Conservation (phyloP, 1,284 basidiomycete species). For the Takashimella tepidaria region DNA sequence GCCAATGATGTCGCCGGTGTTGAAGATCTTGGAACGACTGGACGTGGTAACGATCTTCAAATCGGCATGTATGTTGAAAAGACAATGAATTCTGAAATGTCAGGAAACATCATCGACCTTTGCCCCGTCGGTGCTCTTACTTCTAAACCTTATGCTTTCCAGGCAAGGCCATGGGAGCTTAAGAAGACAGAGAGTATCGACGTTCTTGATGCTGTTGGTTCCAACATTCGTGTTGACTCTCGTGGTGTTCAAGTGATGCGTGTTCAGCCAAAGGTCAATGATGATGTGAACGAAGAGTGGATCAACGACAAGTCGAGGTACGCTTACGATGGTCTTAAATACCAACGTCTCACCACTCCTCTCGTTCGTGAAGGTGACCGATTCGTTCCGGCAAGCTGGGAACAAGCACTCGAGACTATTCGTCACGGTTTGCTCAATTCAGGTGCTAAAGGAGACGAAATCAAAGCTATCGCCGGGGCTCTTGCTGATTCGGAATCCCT, state of each 20-base stretch:
- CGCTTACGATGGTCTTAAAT: constrained; percentile 90
- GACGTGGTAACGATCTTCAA: constrained; percentile 96
- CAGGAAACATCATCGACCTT: constrained; percentile 94
- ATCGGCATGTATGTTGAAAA: constrained; percentile 99
- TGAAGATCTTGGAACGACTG: constrained; percentile 93
- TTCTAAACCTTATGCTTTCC: constrained; percentile 96
- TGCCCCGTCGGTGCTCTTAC: constrained; percentile 95
- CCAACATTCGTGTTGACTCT: constrained; percentile 95
- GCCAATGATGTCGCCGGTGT: constrained; percentile 99
- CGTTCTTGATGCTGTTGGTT: constrained; percentile 96
- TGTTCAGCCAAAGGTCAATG: constrained; percentile 91
- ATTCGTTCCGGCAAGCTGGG: constrained; percentile 89
- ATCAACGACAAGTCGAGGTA: constrained; percentile 99
- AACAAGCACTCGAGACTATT: constrained; percentile 78
- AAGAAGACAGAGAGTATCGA: constrained; percentile 98
- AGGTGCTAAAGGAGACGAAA: constrained; percentile 89
- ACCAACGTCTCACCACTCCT: constrained; percentile 91
- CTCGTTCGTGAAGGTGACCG: constrained; percentile 87
- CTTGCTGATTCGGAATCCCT: constrained; percentile 92
- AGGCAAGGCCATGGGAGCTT: constrained; percentile 95
- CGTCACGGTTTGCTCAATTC: constrained; percentile 70
- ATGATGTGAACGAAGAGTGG: constrained; percentile 99
- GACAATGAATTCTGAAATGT: constrained; percentile 95
- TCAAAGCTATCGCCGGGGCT: constrained; percentile 89
- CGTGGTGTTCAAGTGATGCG: constrained; percentile 96